Percentiles rank a stretch among this genome's conserved stretches.
These are phyloP conservation scores for Pugionium dolabratum DNA, from an alignment of 345 rosid species.

Conservation along the genomic window DNA sequence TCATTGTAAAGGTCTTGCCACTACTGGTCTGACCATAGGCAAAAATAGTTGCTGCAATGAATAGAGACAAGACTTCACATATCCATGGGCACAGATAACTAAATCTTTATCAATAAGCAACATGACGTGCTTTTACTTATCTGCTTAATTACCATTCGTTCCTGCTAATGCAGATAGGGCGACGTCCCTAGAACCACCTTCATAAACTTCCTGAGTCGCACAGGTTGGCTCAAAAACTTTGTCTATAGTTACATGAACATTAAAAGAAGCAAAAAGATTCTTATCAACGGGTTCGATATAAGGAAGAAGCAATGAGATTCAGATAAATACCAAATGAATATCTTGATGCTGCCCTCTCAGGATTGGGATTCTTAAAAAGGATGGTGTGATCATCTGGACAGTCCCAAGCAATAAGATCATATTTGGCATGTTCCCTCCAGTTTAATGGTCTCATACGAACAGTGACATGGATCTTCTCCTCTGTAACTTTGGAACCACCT, in stretches of 20 bases:
- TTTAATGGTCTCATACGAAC: slow-evolving; percentile 81
- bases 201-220: slow-evolving; percentile 70
- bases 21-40: slow-evolving; percentile 96
- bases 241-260: slow-evolving; percentile 48
- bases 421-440: slow-evolving; percentile 79
- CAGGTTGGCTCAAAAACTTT: slow-evolving; percentile 72
- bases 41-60: slow-evolving; percentile 78
- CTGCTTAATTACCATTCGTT: slow-evolving; percentile 62
- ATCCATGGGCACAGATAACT: background rate
- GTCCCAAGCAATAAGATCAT: slow-evolving; percentile 94
- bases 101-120: background rate
- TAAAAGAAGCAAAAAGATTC: background rate
- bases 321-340: slow-evolving; percentile 61
- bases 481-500: slow-evolving; percentile 58
- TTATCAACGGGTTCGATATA: too few relatives aligned
- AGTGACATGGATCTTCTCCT: slow-evolving; percentile 88
- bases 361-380: slow-evolving; percentile 63
- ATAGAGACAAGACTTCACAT: background rate
- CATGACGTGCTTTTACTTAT: background rate
- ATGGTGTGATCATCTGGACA: slow-evolving; percentile 67
- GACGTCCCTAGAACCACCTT: slow-evolving; percentile 91
- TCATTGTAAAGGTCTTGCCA: slow-evolving; percentile 93
- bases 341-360: slow-evolving; percentile 48
- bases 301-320: background rate
- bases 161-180: slow-evolving; percentile 87